Evolutionary conservation across 768 basidiomycete genomes (phyloP).

Genomic region (Mrakia blollopis): DNA sequence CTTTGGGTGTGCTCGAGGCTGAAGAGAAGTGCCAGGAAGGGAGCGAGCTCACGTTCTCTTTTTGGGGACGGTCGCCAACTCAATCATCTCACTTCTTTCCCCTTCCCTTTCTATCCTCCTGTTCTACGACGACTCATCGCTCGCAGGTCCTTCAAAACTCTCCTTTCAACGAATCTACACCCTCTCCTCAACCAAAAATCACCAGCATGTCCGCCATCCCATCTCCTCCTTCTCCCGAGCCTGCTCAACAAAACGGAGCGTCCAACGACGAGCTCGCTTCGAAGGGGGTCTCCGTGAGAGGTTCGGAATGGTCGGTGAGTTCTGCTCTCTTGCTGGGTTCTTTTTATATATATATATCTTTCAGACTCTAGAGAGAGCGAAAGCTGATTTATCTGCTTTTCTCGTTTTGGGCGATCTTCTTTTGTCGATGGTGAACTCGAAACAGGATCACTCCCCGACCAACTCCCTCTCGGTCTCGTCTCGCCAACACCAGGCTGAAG

Average conservation of each 20-base stretch:
- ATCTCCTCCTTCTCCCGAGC: neutral
- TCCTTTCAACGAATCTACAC: neutral
- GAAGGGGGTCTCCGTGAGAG: too few relatives aligned
- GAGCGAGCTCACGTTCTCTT: too few relatives aligned
- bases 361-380: neutral
- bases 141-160: neutral
- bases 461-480: neutral
- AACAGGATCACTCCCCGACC: neutral
- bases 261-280: neutral
- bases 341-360: neutral
- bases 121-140: neutral
- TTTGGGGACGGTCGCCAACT: too few relatives aligned
- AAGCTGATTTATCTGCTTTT: neutral
- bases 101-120: too few relatives aligned
- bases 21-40: too few relatives aligned
- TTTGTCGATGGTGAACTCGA: neutral
- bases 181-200: neutral
- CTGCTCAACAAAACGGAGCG: neutral
- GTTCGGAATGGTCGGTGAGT: too few relatives aligned
- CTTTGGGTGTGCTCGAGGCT: too few relatives aligned
- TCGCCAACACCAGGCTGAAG: conserved; percentile 24
- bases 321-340: too few relatives aligned
- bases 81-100: too few relatives aligned
- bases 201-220: neutral
- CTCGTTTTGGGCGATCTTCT: neutral